Percentiles rank a stretch among this genome's conserved stretches.
phyloP scores from a whole-genome alignment of 2,329 filamentous ascomycete genomes.

The Fusarium solani-melongenae region DNA sequence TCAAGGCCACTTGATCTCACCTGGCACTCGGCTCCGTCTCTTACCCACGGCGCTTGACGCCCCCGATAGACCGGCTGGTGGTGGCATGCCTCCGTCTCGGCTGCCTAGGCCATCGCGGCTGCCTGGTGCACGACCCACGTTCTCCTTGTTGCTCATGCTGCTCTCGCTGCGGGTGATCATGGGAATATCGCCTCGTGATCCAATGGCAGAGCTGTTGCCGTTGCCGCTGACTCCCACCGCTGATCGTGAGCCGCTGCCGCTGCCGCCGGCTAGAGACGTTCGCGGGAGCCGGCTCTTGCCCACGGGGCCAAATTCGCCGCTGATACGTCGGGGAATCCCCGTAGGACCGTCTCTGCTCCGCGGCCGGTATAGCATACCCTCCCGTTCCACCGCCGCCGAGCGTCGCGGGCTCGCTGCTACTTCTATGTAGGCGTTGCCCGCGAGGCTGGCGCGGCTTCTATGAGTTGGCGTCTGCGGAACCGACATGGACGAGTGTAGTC shows the following conservation, averaged over 20 bases:
- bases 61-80: constrained; percentile 28
- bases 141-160: constrained; percentile 55
- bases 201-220: constrained; percentile 24
- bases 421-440: constrained; percentile 60
- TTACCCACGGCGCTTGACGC: constrained; percentile 31
- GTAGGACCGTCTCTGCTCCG: constrained; percentile 55
- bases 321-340: constrained; percentile 57
- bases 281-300: constrained; percentile 55
- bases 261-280: constrained; percentile 48
- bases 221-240: constrained; percentile 28
- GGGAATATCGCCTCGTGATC: constrained; percentile 40
- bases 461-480: constrained; percentile 65
- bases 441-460: constrained; percentile 50
- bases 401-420: constrained; percentile 62
- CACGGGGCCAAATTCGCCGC: constrained; percentile 50
- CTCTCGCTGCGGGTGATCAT: constrained; percentile 53
- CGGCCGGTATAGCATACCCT: constrained; percentile 54
- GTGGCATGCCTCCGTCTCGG: constrained; percentile 31
- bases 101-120: constrained; percentile 41
- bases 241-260: constrained; percentile 37
- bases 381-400: constrained; percentile 54
- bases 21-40: constrained; percentile 42
- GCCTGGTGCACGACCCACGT: constrained; percentile 41
- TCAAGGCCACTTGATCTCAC: constrained; percentile 44
- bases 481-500: constrained; percentile 60